These are phyloP conservation scores for Asterella californica DNA, from an alignment of 225 moss, liverwort and hornwort genomes.

Conservation along the genomic window DNA sequence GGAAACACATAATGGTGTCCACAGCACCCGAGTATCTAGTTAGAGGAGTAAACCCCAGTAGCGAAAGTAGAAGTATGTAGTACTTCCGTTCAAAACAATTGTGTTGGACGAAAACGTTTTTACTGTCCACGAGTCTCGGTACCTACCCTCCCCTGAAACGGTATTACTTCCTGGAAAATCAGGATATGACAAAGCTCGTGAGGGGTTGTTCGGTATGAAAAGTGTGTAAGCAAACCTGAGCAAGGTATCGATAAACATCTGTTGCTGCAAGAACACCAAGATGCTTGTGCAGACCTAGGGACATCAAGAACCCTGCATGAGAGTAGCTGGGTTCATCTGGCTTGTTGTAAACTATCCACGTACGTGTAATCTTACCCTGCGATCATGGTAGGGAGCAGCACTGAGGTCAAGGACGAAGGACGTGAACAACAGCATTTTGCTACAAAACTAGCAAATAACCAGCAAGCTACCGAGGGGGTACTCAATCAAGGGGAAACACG, in stretches of 20 bases:
- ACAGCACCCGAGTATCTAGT: too few species aligned
- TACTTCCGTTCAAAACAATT: background rate
- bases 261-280: slow-evolving; percentile 89
- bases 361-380: slow-evolving; percentile 80
- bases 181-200: too few species aligned
- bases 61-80: background rate
- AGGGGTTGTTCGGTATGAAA: background rate
- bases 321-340: slow-evolving; percentile 87
- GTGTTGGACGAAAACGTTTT: background rate
- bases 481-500: background rate
- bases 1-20: background rate
- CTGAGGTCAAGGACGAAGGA: background rate
- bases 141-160: background rate
- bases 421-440: background rate
- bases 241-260: slow-evolving; percentile 95
- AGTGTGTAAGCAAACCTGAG: slow-evolving; percentile 30
- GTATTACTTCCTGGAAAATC: too few species aligned
- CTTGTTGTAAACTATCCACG: slow-evolving; percentile 99
- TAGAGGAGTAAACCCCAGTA: background rate
- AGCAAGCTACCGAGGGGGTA: background rate
- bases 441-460: background rate
- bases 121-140: background rate
- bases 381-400: background rate
- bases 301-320: slow-evolving; percentile 95
- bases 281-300: slow-evolving; percentile 89